phyloP scores from a whole-genome alignment of 768 basidiomycete species.

The Lentinula lateritia region DNA sequence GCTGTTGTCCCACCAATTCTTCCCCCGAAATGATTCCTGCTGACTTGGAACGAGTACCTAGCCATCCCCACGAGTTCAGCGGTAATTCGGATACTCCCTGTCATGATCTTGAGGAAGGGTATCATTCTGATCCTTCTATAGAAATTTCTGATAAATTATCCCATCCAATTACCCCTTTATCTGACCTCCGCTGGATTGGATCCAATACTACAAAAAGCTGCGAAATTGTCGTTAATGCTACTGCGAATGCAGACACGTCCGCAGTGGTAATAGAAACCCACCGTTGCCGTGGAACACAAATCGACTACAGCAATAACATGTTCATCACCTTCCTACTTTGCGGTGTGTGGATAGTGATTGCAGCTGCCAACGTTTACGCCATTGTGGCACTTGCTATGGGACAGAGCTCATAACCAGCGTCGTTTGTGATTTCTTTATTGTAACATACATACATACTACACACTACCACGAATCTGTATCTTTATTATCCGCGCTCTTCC shows the following conservation, averaged over 20 bases:
- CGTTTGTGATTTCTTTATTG: too few species aligned
- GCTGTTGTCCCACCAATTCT: background rate
- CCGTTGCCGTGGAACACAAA: slow-evolving; percentile 25
- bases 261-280: slow-evolving; percentile 16
- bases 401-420: background rate
- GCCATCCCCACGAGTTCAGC: background rate
- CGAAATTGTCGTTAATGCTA: background rate
- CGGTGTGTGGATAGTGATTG: slow-evolving; percentile 58
- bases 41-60: background rate
- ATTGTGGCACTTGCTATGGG: slow-evolving; percentile 54
- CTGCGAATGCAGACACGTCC: slow-evolving; percentile 6
- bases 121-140: background rate
- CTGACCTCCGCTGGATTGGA: background rate
- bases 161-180: background rate
- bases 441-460: too few species aligned
- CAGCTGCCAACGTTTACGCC: slow-evolving; percentile 74
- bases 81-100: background rate
- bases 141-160: background rate
- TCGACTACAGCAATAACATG: slow-evolving; percentile 63
- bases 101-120: background rate
- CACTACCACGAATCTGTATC: too few species aligned
- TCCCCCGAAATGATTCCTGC: background rate
- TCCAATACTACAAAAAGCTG: background rate
- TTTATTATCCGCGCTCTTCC: too few species aligned
- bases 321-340: slow-evolving; percentile 45